Percentiles rank a stretch among this genome's conserved stretches.
Conservation (phyloP, 2,329 filamentous ascomycete genomes). For the Aureobasidium uvarum region DNA sequence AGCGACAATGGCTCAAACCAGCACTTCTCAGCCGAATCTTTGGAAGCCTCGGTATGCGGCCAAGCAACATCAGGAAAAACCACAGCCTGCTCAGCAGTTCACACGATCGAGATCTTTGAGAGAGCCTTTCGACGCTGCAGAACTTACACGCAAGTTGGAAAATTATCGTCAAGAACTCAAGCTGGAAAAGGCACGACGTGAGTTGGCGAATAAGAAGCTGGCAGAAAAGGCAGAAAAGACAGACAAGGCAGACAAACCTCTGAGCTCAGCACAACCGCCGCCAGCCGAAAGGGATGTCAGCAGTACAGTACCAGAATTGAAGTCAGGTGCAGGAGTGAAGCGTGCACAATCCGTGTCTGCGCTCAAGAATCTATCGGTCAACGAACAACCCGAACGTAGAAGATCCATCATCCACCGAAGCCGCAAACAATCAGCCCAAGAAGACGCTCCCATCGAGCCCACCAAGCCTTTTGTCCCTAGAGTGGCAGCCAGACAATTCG, state of each 20-base stretch:
- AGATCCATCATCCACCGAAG: slow-evolving; percentile 22
- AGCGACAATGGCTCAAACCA: slow-evolving; percentile 22
- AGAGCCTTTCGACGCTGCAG: slow-evolving; percentile 28
- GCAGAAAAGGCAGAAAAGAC: too few species aligned
- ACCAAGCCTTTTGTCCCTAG: slow-evolving; percentile 15
- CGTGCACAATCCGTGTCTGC: not conserved
- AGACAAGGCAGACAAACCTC: not conserved
- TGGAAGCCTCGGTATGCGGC: slow-evolving; percentile 25
- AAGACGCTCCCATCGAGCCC: not conserved
- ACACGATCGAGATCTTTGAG: slow-evolving; percentile 17
- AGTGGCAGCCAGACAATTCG: slow-evolving; percentile 25
- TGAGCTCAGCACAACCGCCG: not conserved
- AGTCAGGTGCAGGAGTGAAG: not conserved
- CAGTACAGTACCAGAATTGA: not conserved
- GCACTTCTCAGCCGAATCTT: slow-evolving; percentile 22
- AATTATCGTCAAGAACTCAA: slow-evolving; percentile 28
- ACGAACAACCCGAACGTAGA: slow-evolving; percentile 7
- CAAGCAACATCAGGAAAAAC: slow-evolving; percentile 17
- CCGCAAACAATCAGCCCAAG: slow-evolving; percentile 14
- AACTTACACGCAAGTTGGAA: slow-evolving; percentile 28
- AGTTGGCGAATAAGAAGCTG: slow-evolving; percentile 12
- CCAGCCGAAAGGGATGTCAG: not conserved
- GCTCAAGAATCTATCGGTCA: not conserved
- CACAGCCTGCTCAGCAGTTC: slow-evolving; percentile 21
- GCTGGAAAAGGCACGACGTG: slow-evolving; percentile 27